Percentiles rank a stretch among this genome's conserved stretches.
These are phyloP conservation scores for Termitomyces heimii DNA, from an alignment of 768 basidiomycete genomes.

Conservation along the genomic window DNA sequence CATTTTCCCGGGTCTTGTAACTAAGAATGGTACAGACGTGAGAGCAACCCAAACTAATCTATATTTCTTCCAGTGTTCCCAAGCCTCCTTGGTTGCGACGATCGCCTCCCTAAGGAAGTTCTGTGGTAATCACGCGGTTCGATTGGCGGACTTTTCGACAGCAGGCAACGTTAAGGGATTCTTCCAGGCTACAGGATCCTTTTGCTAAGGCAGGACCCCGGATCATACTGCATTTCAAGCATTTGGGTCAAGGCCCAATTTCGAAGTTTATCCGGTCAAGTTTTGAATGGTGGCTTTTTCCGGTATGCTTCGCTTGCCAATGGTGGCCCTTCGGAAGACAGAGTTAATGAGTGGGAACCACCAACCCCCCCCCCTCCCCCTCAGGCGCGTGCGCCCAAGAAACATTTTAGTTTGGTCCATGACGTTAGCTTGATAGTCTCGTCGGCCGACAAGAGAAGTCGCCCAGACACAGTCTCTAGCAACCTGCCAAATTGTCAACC, in stretches of 20 bases:
- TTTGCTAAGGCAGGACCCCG: not conserved
- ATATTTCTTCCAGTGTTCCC: not conserved
- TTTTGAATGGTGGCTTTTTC: not conserved
- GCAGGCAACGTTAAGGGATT: not conserved
- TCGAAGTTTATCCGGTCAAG: not conserved
- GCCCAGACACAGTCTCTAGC: not conserved
- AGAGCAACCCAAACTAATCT: not conserved
- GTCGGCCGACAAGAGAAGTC: not conserved
- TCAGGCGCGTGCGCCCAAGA: too few relatives aligned
- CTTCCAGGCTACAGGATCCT: not conserved
- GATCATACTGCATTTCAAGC: not conserved
- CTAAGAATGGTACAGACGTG: not conserved
- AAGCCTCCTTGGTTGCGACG: not conserved
- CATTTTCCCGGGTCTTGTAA: not conserved
- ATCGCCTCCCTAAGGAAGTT: constrained; percentile 1
- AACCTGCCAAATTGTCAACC: not conserved
- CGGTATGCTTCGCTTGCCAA: not conserved
- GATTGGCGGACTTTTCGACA: not conserved
- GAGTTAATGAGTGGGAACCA: too few relatives aligned
- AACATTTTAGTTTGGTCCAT: not conserved
- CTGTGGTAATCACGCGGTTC: not conserved
- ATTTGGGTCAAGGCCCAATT: not conserved
- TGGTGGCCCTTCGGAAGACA: not conserved
- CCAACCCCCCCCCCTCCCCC: not conserved
- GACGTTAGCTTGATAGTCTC: not conserved